Evolutionary conservation across 306 rosid species (phyloP), one percentile per base, ranked within the genome.

Genomic region (Aeschynomene evenia): DNA sequence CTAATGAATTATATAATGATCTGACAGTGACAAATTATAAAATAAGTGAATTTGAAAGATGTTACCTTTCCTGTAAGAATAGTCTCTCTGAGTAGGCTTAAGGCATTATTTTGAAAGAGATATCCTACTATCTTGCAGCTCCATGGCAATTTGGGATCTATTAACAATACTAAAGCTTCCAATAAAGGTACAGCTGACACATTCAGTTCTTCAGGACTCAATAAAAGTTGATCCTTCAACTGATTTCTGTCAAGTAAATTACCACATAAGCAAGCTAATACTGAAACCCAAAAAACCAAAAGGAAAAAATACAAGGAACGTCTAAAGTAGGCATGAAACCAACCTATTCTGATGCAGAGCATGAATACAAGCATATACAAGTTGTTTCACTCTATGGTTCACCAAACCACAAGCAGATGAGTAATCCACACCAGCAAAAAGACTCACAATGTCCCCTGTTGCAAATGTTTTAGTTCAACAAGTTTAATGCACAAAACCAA

Each of bases 121-220:
- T 83, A 81, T 75, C 84, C 81, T 60, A 91, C 87, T 70, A 75
- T 83, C 76, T 78, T 81, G 75, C 97, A 94, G 85, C 78, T 85
- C 99, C 99, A 94, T 36, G 99, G 97, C 64, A 91, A 85, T 68
- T 85, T 77, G 31, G 80, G 85, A 82, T 91, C 85, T 46, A 85
- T 49, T 86, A 94, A 80, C 80, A 85, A 63, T 73, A 77, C 86
- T 65, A 84, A 77, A 42, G 87, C 80, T 73, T 94, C 99, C 74
- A 91, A 75, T 72, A 94, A 79, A 9, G 90, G 75, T 68, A 85
- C 74, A 21, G 85, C 76, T 23, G 89, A 66, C 55, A 59, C 63
- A 73, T 66, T 77, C 64, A 84, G 77, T 52, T 84, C 91, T 77
- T 76, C 65, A 2, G 88, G 77, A 51, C 80, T 67, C 60, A 78